phyloP scores from a whole-genome alignment of 306 rosid species.

The Mucuna pruriens region DNA sequence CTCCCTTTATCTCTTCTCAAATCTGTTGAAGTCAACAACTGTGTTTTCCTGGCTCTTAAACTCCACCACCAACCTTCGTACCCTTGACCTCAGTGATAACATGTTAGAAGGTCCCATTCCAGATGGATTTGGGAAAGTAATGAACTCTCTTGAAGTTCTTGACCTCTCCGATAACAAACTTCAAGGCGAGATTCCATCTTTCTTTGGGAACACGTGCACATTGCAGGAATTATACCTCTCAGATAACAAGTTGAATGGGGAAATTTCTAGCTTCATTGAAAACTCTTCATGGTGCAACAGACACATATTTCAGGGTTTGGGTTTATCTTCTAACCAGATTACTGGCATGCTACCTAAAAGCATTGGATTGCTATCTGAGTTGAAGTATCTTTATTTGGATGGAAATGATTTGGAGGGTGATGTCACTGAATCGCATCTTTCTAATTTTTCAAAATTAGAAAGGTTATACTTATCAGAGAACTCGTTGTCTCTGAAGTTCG shows the following conservation, averaged over 20 bases:
- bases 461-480: accelerated
- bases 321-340: neutral
- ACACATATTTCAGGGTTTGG: neutral
- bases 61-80: neutral
- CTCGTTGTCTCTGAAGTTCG: neutral
- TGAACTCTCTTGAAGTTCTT: neutral
- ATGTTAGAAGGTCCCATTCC: neutral
- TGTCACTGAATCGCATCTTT: constrained; percentile 5
- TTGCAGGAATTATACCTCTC: neutral
- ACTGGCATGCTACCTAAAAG: neutral
- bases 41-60: neutral
- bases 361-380: neutral
- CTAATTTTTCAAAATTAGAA: neutral
- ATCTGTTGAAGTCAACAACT: neutral
- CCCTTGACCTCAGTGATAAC: neutral
- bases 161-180: neutral
- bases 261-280: neutral
- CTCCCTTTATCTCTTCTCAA: neutral
- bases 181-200: constrained; percentile 13
- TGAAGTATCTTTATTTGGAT: accelerated
- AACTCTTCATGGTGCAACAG: constrained; percentile 6
- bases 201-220: constrained; percentile 11
- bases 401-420: constrained; percentile 25
- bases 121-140: neutral
- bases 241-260: neutral